Evolutionary conservation across 1,139 yeast species (phyloP), one percentile per base, ranked within the genome.

Genomic region (Trichomonascaceae sp.): DNA sequence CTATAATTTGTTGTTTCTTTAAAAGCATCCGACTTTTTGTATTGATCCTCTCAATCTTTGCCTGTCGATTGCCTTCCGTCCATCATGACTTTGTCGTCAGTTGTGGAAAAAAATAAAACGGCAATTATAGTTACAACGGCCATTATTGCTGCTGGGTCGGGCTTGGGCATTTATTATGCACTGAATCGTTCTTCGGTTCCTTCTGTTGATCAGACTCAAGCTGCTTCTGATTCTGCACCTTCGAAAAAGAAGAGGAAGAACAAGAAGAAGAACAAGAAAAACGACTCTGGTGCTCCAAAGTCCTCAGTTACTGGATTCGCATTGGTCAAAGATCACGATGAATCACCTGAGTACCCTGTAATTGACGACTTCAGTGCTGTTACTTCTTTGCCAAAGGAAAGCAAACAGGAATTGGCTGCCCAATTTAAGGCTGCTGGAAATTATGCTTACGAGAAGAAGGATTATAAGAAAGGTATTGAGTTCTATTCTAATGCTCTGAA

Each of bases 371-470:
- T 61, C 54, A 83, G 76, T 45, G 68, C 70, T 55, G 73, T 86
- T 48, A 68, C 71, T 20, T 61, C 66, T 1, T 77, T 87, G 57
- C 64, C 81, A 12, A 79, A 70, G 6, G 76, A 74, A 50, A 81
- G 85, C 60, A 83, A 79, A 63, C 85, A 84, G 59, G 80, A 80
- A 59, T 81, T 89, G 78, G 88, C 96, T 8, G 70, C 81, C 57
- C 82, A 84, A 45, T 80, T 91, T 72, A 93, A 93, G 74, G 95
- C 86, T 65, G 93, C 87, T 58, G 99, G 99, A 66, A 93, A 93
- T 71, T 78, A 77, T 55, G 83, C 77, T 58, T 93, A 87, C 77
- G 86, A 85, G 70, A 72, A 74, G 56, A 85, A 87, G 73, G 75
- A 85, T 55, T 87, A 78, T 68, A 77, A 81, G 54, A 77, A 79